Percentiles rank a stretch among this genome's conserved stretches.
phyloP scores from a whole-genome alignment of 2,329 filamentous ascomycete genomes.

The Fusarium nelsonii region DNA sequence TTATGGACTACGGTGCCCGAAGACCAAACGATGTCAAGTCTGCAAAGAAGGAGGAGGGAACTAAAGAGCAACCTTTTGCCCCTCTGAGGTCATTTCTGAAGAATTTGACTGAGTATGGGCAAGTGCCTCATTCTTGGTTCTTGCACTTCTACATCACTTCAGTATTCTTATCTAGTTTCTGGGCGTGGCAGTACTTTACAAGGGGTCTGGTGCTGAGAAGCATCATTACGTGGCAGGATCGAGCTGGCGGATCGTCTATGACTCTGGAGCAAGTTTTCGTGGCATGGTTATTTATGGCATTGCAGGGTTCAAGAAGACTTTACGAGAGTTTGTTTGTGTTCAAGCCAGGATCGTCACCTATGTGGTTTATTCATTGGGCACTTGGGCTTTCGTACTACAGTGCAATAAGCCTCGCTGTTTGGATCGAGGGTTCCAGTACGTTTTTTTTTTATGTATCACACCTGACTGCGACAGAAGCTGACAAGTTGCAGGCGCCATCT shows the following conservation, averaged over 20 bases:
- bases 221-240: conserved; percentile 57
- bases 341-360: conserved; percentile 74
- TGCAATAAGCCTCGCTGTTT: conserved; percentile 78
- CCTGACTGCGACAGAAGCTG: conserved; percentile 8
- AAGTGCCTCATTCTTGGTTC: conserved; percentile 91
- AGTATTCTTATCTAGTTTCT: conserved; percentile 76
- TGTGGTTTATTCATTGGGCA: conserved; percentile 88
- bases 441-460: neutral
- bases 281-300: conserved; percentile 77
- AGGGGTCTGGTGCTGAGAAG: conserved; percentile 66
- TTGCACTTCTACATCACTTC: conserved; percentile 86
- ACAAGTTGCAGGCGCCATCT: conserved; percentile 49
- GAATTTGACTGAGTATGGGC: conserved; percentile 53
- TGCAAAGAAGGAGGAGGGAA: conserved; percentile 28
- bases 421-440: conserved; percentile 83
- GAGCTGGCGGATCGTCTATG: conserved; percentile 56
- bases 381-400: conserved; percentile 84
- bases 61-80: conserved; percentile 2
- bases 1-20: conserved; percentile 66
- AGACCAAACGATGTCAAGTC: conserved; percentile 42
- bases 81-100: conserved; percentile 49
- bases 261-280: conserved; percentile 71
- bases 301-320: conserved; percentile 81
- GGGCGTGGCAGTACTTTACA: conserved; percentile 73
- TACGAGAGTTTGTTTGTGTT: conserved; percentile 78